phyloP scores from a whole-genome alignment of 1,139 yeast genomes.

The Spathaspora jeffriesii region DNA sequence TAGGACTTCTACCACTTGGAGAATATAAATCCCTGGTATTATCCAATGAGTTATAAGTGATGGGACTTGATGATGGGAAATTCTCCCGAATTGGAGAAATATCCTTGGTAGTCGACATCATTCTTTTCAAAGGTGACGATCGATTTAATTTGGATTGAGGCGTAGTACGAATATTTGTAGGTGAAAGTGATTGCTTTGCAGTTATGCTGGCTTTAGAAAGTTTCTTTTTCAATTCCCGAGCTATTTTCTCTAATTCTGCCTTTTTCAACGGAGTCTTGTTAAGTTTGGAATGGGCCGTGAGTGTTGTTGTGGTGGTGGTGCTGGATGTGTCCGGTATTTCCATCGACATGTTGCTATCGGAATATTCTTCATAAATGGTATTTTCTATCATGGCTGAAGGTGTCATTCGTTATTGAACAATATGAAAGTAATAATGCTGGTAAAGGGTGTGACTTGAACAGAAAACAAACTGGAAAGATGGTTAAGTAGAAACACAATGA shows the following conservation, averaged over 20 bases:
- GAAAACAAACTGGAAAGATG: background rate
- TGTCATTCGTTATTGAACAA: background rate
- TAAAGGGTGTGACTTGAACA: background rate
- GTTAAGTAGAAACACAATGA: background rate
- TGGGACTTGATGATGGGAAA: slow-evolving; percentile 29
- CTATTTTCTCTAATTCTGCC: slow-evolving; percentile 49
- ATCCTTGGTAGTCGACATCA: background rate
- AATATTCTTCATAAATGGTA: background rate
- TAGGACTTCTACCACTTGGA: slow-evolving; percentile 44
- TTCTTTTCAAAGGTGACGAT: slow-evolving; percentile 32
- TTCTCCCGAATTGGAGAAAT: slow-evolving; percentile 13
- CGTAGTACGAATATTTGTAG: slow-evolving; percentile 17
- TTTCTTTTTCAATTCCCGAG: slow-evolving; percentile 45
- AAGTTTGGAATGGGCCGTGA: slow-evolving; percentile 5
- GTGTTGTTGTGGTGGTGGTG: background rate
- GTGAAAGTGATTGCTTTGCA: slow-evolving; percentile 42
- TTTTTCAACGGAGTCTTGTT: slow-evolving; percentile 40
- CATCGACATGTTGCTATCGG: background rate
- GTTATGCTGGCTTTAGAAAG: slow-evolving; percentile 46
- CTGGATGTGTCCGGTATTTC: slow-evolving; percentile 1
- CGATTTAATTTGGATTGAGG: slow-evolving; percentile 9
- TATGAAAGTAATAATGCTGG: too few relatives aligned
- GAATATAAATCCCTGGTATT: slow-evolving; percentile 29
- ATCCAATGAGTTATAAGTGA: slow-evolving; percentile 27
- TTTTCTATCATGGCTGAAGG: background rate